A percentile compares a stretch with the other conserved stretches of the same genome.
Evolutionary conservation across 1,284 basidiomycete species (phyloP).

Genomic region (Boletellus sp.): DNA sequence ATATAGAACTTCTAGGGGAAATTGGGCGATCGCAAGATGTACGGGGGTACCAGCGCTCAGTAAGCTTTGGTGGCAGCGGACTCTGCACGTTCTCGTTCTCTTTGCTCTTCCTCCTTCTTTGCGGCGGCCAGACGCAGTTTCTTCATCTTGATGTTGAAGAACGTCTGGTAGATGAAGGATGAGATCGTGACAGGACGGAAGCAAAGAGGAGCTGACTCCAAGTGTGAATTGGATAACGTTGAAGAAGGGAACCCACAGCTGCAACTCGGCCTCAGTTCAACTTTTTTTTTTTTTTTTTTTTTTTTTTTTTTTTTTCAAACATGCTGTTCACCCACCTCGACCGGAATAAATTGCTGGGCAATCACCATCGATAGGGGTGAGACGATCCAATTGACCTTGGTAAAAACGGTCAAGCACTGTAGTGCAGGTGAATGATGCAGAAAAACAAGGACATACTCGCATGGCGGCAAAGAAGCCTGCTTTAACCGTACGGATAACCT

Average conservation of each 20-base stretch:
- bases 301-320: background rate
- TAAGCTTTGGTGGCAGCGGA: constrained; percentile 14
- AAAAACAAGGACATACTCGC: constrained; percentile 43
- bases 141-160: constrained; percentile 71
- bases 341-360: constrained; percentile 33
- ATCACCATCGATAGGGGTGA: constrained; percentile 33
- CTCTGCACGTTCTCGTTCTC: constrained; percentile 30
- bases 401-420: constrained; percentile 1
- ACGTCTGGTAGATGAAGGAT: constrained; percentile 44
- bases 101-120: constrained; percentile 42
- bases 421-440: background rate
- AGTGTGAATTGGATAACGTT: constrained; percentile 28
- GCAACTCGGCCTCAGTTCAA: constrained; percentile 9
- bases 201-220: constrained; percentile 22
- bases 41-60: constrained; percentile 4
- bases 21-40: no score
- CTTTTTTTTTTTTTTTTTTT: background rate
- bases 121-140: constrained; percentile 51
- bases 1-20: background rate
- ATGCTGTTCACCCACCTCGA: constrained; percentile 23
- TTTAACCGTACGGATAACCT: constrained; percentile 69
- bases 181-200: background rate
- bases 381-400: constrained; percentile 32
- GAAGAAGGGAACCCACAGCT: constrained; percentile 35
- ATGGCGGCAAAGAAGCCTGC: constrained; percentile 75